Evolutionary conservation across 768 basidiomycete species (phyloP).

Genomic region (Cantharellus cinnabarinus): DNA sequence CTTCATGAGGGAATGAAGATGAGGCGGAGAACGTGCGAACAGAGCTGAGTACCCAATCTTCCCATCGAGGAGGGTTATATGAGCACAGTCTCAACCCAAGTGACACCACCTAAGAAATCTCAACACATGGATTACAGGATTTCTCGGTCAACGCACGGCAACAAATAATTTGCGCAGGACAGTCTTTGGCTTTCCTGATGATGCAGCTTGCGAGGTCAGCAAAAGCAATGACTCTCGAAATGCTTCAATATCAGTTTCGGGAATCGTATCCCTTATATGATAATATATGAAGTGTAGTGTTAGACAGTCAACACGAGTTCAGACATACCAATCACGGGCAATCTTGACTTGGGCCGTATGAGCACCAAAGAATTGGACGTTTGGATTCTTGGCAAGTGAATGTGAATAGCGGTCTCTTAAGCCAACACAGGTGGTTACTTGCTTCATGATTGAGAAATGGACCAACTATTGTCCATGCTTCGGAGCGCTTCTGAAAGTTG

Average conservation of each 20-base stretch:
- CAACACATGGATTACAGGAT: not conserved
- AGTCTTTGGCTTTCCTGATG: constrained; percentile 37
- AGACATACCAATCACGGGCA: constrained; percentile 61
- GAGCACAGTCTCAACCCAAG: constrained; percentile 53
- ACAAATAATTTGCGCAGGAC: constrained; percentile 78
- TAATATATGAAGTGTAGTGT: not conserved
- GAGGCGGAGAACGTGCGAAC: constrained; percentile 36
- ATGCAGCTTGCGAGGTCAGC: constrained; percentile 44
- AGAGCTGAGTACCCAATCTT: constrained; percentile 52
- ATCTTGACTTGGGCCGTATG: constrained; percentile 91
- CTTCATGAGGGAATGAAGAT: constrained; percentile 22
- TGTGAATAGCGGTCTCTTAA: not conserved
- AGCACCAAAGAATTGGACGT: constrained; percentile 88
- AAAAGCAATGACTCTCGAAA: constrained; percentile 44
- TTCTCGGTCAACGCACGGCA: constrained; percentile 27
- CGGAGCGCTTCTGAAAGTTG: constrained; percentile 15
- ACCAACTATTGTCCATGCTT: constrained; percentile 70
- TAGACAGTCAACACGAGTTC: not conserved
- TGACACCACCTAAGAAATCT: constrained; percentile 31
- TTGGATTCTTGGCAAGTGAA: constrained; percentile 28
- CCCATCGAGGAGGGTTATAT: constrained; percentile 39
- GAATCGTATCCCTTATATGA: not conserved
- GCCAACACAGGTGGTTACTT: not conserved
- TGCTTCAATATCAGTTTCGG: constrained; percentile 6
- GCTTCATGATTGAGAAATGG: constrained; percentile 43